Percentiles rank a stretch among this genome's conserved stretches.
Evolutionary conservation across 768 basidiomycete genomes (phyloP).

Genomic region (Boletus rubescentipes): DNA sequence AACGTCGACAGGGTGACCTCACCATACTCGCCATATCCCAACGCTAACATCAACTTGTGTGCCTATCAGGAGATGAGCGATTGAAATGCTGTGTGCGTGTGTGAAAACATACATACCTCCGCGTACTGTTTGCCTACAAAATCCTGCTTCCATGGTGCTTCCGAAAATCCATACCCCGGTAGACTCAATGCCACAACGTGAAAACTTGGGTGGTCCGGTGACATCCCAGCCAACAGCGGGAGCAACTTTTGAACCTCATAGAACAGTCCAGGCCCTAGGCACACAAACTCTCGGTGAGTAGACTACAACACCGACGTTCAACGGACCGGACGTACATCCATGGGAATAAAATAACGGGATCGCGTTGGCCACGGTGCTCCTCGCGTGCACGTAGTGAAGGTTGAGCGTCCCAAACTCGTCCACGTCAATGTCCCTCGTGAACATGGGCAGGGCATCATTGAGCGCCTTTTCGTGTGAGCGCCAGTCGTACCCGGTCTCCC

Average conservation of each 20-base stretch:
- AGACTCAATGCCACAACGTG: constrained; percentile 62
- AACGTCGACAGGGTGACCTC: not conserved
- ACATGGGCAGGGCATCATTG: constrained; percentile 55
- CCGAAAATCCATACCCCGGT: constrained; percentile 63
- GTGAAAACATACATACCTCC: constrained; percentile 40
- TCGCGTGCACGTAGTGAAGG: constrained; percentile 60
- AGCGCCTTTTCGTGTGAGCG: constrained; percentile 47
- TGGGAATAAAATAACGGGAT: constrained; percentile 63
- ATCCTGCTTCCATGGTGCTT: constrained; percentile 51
- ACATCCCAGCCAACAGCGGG: constrained; percentile 45
- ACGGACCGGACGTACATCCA: constrained; percentile 42
- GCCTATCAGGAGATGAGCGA: constrained; percentile 24
- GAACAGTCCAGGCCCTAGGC: constrained; percentile 53
- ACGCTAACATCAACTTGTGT: constrained; percentile 48
- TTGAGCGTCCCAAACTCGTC: constrained; percentile 47
- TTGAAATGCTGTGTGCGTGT: not conserved
- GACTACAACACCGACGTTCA: no score
- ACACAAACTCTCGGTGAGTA: not conserved
- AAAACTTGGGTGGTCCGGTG: constrained; percentile 51
- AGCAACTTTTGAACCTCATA: constrained; percentile 55
- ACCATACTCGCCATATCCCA: constrained; percentile 53
- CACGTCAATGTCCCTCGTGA: constrained; percentile 49
- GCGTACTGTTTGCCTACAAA: constrained; percentile 53
- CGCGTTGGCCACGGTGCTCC: constrained; percentile 42
- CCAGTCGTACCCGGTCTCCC: constrained; percentile 60